Base-by-base conservation (phyloP, 306 rosid genomes). In the Benincasa hispida region DNA sequence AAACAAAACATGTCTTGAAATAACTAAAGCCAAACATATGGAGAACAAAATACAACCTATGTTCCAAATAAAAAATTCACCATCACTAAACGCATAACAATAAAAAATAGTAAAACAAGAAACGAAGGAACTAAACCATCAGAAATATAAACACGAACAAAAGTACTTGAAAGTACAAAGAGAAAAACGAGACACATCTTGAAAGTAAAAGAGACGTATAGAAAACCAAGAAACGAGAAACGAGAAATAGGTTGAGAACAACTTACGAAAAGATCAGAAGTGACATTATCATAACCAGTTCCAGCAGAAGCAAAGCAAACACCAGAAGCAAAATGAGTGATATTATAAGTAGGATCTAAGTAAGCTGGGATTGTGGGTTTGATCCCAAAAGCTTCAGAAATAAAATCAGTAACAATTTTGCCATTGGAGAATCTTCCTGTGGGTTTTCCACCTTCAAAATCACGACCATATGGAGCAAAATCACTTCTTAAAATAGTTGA, bases 241-340 rank as follows among this genome's bases (percentile, higher is more conserved):
- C 5, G 17, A 45, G 17, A 45, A 45, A 12, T 45, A 12, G 5
- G 11, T 2, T 42, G 13, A 10, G 5, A 73, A 10, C 3, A 2
- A 51, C 93, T 87, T 72, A 89, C 88, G 6, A 87, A 85, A 37
- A 89, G 80, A 53, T 77, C 77, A 19, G 93, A 85, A 77, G 89
- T 89, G 58, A 85, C 82, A 77, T 83, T 87, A 24, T 87, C 91
- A 66, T 82, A 89, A 68, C 93, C 93, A 72, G 88, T 85, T 61
- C 93, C 93, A 5, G 93, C 93, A 5, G 89, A 89, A 68, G 93
- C 88, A 76, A 89, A 89, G 83, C 83, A 89, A 60, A 89, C 93
- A 17, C 89, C 91, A 9, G 84, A 79, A 2, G 84, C 87, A 32
- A 85, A 89, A 65, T 89, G 79, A 32, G 76, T 60, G 53, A 89